These are phyloP conservation scores for Scedosporium boydii DNA, from an alignment of 2,329 filamentous ascomycete genomes.

Conservation along the genomic window DNA sequence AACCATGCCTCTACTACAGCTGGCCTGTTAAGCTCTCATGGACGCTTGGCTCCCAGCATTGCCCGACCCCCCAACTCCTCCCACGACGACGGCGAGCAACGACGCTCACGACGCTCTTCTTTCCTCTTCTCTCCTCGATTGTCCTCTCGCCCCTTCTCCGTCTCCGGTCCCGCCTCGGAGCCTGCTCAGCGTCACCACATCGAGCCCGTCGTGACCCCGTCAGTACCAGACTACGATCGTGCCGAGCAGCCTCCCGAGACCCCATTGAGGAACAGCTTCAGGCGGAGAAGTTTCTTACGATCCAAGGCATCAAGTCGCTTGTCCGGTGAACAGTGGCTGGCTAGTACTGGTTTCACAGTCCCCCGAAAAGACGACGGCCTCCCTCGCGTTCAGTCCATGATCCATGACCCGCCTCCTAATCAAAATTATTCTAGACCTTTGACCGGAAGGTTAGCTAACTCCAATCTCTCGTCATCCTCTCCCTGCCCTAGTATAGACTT, in stretches of 20 bases:
- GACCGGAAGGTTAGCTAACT: constrained; percentile 16
- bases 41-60: constrained; percentile 19
- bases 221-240: not conserved
- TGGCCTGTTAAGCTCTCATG: constrained; percentile 28
- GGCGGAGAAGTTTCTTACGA: constrained; percentile 22
- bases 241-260: constrained; percentile 7
- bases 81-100: constrained; percentile 10
- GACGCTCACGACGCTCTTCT: constrained; percentile 11
- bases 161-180: not conserved
- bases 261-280: not conserved
- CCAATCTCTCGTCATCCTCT: not conserved
- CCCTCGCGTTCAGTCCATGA: constrained; percentile 21
- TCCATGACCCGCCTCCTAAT: constrained; percentile 17
- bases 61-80: constrained; percentile 10
- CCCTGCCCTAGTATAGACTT: not conserved
- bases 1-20: constrained; percentile 27
- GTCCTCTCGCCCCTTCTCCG: not conserved
- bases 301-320: constrained; percentile 23
- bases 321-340: not conserved
- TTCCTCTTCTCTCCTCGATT: not conserved
- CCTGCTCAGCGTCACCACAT: not conserved
- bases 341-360: not conserved
- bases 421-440: constrained; percentile 17
- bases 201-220: not conserved
- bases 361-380: not conserved